Base-by-base conservation (phyloP, 2,329 filamentous ascomycete species). In the Exutisphaerella laricina region DNA sequence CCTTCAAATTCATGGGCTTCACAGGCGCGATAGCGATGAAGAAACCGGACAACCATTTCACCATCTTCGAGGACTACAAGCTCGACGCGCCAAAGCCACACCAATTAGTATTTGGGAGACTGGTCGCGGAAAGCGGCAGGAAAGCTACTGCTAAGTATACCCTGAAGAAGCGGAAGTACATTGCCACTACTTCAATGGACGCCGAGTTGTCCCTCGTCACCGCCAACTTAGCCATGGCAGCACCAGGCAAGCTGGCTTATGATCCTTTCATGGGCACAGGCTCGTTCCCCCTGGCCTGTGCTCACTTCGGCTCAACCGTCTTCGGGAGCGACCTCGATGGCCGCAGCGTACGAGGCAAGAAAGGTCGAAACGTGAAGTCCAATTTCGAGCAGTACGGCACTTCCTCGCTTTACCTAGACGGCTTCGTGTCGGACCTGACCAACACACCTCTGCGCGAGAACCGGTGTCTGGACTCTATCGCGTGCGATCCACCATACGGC, bases 151-250 rank as follows among this genome's bases (percentile, higher is more conserved):
- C 77, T 25, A 84, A 76, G 17, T 94, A 89, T 58, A 88, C 95
- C 62, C 74, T 98, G 16, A 98, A 98, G 72, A 95, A 94, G 66
- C 74, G 92, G 20, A 76, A 77, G 28, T 98, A 98, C 62, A 97
- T 98, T 57, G 88, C 85, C 54, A 97, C 90, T 0, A 98, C 92
- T 0, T 92, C 86, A 33, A 97, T 98, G 92, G 92, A 98, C 62
- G 85, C 90, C 0, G 92, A 97, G 64, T 74, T 98, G 31, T 86
- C 88, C 9, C 75, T 98, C 1, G 71, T 98, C 16, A 96, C 89
- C 0, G 92, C 90, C 1, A 98, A 97, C 59, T 80, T 98, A 54
- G 86, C 87, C 0, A 78, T 86, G 10, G 88, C 88, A 0, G 82
- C 71, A 0, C 85, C 88, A 0, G 90, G 88, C 0, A 94, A 86